Conservation (phyloP, 257 asterid species). For the Linaria vulgaris region DNA sequence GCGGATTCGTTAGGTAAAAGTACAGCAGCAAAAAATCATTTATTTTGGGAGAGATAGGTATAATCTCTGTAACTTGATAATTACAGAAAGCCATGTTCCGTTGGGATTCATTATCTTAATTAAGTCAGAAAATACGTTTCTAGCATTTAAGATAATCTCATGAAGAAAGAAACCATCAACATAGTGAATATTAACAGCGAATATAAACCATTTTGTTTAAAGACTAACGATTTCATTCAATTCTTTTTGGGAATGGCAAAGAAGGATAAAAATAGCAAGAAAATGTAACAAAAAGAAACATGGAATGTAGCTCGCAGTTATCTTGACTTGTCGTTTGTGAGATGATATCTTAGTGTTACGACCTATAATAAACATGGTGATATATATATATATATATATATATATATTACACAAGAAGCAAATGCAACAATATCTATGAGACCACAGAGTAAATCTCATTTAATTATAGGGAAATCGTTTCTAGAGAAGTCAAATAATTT, state of each 20-base stretch:
- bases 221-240: too few species aligned
- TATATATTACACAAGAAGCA: background rate
- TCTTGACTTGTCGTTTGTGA: background rate
- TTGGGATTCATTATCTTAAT: background rate
- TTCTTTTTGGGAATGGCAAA: background rate
- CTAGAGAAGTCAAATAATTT: background rate
- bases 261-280: background rate
- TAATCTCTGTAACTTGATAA: background rate
- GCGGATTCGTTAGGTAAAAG: slow-evolving; percentile 1
- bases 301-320: background rate
- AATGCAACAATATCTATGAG: slow-evolving; percentile 3
- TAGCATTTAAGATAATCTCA: background rate
- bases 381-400: background rate
- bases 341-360: slow-evolving; percentile 12
- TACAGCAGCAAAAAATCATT: slow-evolving; percentile 13
- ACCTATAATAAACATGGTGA: slow-evolving; percentile 21
- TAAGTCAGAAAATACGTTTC: background rate
- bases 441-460: background rate
- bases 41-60: too few species aligned
- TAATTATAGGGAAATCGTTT: background rate
- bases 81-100: background rate
- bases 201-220: background rate
- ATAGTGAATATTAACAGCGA: slow-evolving; percentile 6
- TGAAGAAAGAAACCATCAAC: background rate
- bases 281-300: background rate